These are phyloP conservation scores for Ophiostoma populinum DNA, from an alignment of 2,329 filamentous ascomycete species.

Conservation along the genomic window DNA sequence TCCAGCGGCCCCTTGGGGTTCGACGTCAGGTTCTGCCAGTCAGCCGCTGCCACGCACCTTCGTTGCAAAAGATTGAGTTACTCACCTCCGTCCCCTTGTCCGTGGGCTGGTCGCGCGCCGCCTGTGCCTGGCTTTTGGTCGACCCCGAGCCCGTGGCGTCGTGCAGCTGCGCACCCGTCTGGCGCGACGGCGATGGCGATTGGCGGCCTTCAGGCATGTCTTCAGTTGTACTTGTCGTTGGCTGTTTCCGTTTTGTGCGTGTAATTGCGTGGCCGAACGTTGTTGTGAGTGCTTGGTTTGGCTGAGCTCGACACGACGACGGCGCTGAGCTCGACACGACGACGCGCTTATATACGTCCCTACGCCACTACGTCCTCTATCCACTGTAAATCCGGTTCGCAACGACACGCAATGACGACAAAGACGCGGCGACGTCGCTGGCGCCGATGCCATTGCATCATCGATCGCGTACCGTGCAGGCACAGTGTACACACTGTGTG, in stretches of 20 bases:
- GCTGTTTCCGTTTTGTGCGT: background rate
- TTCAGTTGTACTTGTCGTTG: constrained; percentile 9
- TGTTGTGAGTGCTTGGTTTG: background rate
- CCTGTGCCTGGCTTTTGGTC: constrained; percentile 31
- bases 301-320: too few species aligned
- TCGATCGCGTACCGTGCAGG: background rate
- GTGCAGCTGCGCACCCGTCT: constrained; percentile 46
- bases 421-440: background rate
- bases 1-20: constrained; percentile 52
- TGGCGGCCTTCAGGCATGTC: constrained; percentile 55
- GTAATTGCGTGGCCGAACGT: background rate
- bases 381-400: constrained; percentile 1
- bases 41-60: constrained; percentile 18
- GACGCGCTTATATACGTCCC: constrained; percentile 1
- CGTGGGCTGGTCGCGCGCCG: constrained; percentile 17
- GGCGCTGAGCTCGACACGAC: too few species aligned
- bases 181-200: constrained; percentile 57
- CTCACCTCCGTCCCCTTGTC: constrained; percentile 7
- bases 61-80: background rate
- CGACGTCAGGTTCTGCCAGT: constrained; percentile 25
- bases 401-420: background rate
- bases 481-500: background rate
- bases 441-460: constrained; percentile 3
- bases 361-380: background rate
- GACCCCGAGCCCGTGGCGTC: constrained; percentile 40